A percentile compares a stretch with the other conserved stretches of the same genome.
phyloP scores from a whole-genome alignment of 2,329 filamentous ascomycete species.

The Cryphonectria japonica region DNA sequence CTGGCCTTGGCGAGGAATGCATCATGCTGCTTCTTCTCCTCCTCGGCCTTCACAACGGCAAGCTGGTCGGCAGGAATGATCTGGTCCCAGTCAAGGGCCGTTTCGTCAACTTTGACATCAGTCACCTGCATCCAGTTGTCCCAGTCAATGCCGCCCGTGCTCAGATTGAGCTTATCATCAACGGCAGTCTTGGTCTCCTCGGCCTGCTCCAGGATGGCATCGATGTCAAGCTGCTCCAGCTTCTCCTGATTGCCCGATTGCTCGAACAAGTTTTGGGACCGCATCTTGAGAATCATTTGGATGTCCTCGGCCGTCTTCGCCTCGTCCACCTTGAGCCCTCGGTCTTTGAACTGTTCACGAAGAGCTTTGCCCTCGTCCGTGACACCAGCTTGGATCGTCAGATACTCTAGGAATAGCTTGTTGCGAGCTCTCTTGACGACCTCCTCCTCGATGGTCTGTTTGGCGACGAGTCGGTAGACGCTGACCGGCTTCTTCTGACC shows the following conservation, averaged over 20 bases:
- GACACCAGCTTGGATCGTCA: constrained; percentile 95
- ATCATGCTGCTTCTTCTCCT: constrained; percentile 82
- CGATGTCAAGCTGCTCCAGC: constrained; percentile 95
- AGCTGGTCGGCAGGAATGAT: constrained; percentile 96
- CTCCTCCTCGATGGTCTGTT: constrained; percentile 98
- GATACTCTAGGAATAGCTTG: constrained; percentile 95
- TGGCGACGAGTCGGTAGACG: constrained; percentile 94
- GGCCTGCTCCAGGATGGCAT: constrained; percentile 93
- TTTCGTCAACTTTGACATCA: constrained; percentile 89
- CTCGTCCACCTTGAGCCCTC: constrained; percentile 73
- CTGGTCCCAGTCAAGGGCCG: constrained; percentile 89
- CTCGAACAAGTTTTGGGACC: constrained; percentile 99
- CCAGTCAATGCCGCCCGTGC: constrained; percentile 80
- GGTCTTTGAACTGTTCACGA: constrained; percentile 75
- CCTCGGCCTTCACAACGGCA: constrained; percentile 85
- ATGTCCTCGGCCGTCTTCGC: constrained; percentile 94
- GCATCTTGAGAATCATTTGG: constrained; percentile 92
- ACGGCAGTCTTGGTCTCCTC: constrained; percentile 97
- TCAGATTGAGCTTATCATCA: constrained; percentile 86
- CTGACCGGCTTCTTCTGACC: constrained; percentile 95
- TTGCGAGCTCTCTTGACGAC: constrained; percentile 95
- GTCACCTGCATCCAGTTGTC: constrained; percentile 98
- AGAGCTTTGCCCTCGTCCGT: constrained; percentile 90
- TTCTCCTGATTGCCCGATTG: constrained; percentile 96
- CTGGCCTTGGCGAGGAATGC: constrained; percentile 81